Evolutionary conservation across 2,329 filamentous ascomycete species (phyloP).

Genomic region (Truncatella angustata): DNA sequence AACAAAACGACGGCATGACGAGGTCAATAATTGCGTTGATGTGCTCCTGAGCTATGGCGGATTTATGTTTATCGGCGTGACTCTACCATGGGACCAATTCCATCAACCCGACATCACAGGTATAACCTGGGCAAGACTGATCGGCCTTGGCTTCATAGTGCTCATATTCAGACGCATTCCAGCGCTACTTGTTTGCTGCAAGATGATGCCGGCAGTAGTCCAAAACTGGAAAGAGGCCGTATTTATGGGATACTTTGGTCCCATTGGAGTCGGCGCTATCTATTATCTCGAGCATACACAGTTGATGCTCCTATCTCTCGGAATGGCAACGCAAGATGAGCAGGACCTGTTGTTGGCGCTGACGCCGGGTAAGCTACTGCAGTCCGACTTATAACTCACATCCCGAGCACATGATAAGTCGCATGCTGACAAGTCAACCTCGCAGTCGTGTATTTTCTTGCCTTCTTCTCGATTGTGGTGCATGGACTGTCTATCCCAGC

Average conservation of each 20-base stretch:
- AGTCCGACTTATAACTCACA: too few relatives aligned
- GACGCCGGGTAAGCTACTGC: constrained; percentile 6
- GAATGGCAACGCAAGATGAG: constrained; percentile 33
- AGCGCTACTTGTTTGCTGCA: constrained; percentile 40
- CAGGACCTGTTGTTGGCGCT: constrained; percentile 10
- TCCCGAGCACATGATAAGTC: too few relatives aligned
- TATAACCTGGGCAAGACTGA: constrained; percentile 47
- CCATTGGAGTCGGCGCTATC: constrained; percentile 73
- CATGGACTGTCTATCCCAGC: constrained; percentile 48
- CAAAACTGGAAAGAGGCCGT: constrained; percentile 56
- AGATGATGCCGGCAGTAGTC: constrained; percentile 29
- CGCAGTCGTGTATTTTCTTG: constrained; percentile 39
- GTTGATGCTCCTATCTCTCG: constrained; percentile 37
- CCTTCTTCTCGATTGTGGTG: constrained; percentile 41
- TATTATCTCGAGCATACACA: constrained; percentile 63
- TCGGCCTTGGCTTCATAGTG: constrained; percentile 51
- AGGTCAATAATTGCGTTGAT: constrained; percentile 58
- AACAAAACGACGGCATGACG: constrained; percentile 54
- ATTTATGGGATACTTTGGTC: constrained; percentile 69
- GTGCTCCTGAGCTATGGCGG: constrained; percentile 58
- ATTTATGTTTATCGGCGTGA: constrained; percentile 58
- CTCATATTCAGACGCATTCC: constrained; percentile 56
- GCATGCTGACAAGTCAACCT: background rate
- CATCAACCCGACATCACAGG: constrained; percentile 51
- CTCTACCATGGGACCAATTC: constrained; percentile 56